Percentiles rank a stretch among this genome's conserved stretches.
These are phyloP conservation scores for Malassezia brasiliensis DNA, from an alignment of 1,284 basidiomycete genomes.

Conservation along the genomic window DNA sequence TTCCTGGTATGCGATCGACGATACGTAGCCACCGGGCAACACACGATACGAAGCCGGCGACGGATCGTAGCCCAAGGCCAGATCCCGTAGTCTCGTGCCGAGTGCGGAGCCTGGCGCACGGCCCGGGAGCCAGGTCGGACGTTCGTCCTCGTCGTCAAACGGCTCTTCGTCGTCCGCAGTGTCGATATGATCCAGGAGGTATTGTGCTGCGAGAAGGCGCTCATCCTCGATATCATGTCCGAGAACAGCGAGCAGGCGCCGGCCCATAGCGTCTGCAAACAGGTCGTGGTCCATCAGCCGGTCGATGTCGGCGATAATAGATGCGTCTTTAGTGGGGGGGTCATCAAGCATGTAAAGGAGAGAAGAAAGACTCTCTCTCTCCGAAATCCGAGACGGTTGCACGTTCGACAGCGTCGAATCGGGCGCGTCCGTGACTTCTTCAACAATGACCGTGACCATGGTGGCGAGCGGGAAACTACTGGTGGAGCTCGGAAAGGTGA, in stretches of 20 bases:
- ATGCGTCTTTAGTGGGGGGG: not conserved
- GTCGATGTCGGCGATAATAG: conserved; percentile 11
- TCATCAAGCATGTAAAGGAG: conserved; percentile 25
- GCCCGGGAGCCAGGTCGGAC: not conserved
- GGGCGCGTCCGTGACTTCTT: conserved; percentile 6
- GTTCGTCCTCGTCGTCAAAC: not conserved
- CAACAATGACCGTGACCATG: conserved; percentile 12
- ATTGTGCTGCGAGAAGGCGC: conserved; percentile 1
- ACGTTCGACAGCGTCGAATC: not conserved
- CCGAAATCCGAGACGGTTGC: conserved; percentile 21
- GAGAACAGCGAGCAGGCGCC: conserved; percentile 23
- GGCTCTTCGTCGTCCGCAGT: not conserved
- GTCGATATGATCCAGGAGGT: conserved; percentile 7
- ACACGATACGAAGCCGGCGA: not conserved
- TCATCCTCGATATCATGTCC: conserved; percentile 21
- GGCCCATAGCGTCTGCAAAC: conserved; percentile 25
- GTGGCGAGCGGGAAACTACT: conserved; percentile 1
- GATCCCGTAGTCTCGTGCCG: not conserved
- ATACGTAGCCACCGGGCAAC: conserved; percentile 8
- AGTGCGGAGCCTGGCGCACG: not conserved
- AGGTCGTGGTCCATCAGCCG: conserved; percentile 27
- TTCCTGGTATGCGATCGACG: not conserved
- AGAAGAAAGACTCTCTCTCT: conserved; percentile 23
- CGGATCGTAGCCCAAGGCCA: not conserved
- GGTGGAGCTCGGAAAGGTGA: not conserved